phyloP scores from a whole-genome alignment of 441 rosid species.

The Populus tomentosa region DNA sequence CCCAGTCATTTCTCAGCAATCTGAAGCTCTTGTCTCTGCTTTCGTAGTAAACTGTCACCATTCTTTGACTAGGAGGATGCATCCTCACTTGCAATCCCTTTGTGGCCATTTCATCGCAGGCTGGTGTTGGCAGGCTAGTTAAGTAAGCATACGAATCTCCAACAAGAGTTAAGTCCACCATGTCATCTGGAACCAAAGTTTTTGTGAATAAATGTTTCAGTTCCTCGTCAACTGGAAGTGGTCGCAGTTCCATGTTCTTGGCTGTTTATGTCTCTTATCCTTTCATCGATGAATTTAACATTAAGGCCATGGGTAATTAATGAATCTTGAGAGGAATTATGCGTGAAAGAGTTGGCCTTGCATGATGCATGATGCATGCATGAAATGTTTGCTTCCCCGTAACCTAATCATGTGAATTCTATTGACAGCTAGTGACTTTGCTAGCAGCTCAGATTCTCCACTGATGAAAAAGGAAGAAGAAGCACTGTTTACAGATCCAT shows the following conservation, averaged over 20 bases:
- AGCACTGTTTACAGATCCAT: too few species aligned
- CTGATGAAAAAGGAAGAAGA: too few species aligned
- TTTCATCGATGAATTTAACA: neutral
- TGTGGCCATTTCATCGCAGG: neutral
- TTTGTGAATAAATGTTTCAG: neutral
- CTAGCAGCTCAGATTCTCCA: too few species aligned
- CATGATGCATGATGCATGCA: neutral
- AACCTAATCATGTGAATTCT: too few species aligned
- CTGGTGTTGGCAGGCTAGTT: neutral
- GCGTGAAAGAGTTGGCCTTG: neutral
- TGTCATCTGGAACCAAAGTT: neutral
- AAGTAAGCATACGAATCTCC: neutral
- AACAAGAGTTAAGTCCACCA: neutral
- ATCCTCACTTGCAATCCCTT: neutral
- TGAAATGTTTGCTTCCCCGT: neutral
- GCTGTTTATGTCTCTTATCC: neutral
- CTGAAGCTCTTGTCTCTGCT: neutral
- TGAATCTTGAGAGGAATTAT: neutral
- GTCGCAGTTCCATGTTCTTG: neutral
- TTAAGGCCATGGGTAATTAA: neutral
- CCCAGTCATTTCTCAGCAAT: neutral
- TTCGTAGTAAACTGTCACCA: neutral
- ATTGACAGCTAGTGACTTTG: too few species aligned
- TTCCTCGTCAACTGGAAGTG: neutral
- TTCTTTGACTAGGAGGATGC: neutral